Evolutionary conservation across 768 basidiomycete genomes (phyloP).

Genomic region (Rhodocollybia butyracea): DNA sequence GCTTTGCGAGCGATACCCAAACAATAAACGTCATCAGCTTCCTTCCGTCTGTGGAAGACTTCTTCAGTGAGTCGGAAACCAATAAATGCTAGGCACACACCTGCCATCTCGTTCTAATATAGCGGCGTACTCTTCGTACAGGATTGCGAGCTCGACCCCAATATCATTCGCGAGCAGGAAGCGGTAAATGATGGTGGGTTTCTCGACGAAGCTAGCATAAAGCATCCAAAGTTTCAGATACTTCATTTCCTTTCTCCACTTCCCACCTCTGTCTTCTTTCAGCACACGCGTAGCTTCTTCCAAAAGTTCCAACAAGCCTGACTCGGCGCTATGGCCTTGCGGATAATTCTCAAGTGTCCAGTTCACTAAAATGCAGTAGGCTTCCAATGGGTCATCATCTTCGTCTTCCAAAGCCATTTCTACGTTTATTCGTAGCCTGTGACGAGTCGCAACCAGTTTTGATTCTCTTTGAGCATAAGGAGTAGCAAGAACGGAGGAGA

Average conservation of each 20-base stretch:
- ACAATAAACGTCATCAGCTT: slow-evolving; percentile 88
- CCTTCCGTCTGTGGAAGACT: slow-evolving; percentile 57
- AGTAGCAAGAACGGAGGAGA: slow-evolving; percentile 70
- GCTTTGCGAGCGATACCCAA: slow-evolving; percentile 87
- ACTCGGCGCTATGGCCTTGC: slow-evolving; percentile 85
- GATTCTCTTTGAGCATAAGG: slow-evolving; percentile 76
- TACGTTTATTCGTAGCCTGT: slow-evolving; percentile 67
- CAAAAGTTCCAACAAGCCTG: slow-evolving; percentile 86
- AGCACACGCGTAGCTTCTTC: slow-evolving; percentile 89
- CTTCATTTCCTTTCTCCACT: slow-evolving; percentile 75
- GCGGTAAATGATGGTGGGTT: slow-evolving; percentile 81
- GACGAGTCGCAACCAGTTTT: slow-evolving; percentile 62
- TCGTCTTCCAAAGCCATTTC: slow-evolving; percentile 78
- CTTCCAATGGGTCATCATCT: slow-evolving; percentile 80
- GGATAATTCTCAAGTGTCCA: slow-evolving; percentile 97
- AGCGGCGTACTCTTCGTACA: slow-evolving; percentile 92
- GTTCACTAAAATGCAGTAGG: slow-evolving; percentile 80
- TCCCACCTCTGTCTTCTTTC: slow-evolving; percentile 69
- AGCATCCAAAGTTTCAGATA: slow-evolving; percentile 94
- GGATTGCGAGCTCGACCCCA: slow-evolving; percentile 70
- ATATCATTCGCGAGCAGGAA: slow-evolving; percentile 92
- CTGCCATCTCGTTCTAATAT: slow-evolving; percentile 79
- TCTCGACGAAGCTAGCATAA: slow-evolving; percentile 91
- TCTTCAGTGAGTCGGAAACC: slow-evolving; percentile 6
- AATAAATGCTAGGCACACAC: slow-evolving; percentile 37